Conservation (phyloP, 2,329 filamentous ascomycete genomes). For the Fusarium camptoceras region DNA sequence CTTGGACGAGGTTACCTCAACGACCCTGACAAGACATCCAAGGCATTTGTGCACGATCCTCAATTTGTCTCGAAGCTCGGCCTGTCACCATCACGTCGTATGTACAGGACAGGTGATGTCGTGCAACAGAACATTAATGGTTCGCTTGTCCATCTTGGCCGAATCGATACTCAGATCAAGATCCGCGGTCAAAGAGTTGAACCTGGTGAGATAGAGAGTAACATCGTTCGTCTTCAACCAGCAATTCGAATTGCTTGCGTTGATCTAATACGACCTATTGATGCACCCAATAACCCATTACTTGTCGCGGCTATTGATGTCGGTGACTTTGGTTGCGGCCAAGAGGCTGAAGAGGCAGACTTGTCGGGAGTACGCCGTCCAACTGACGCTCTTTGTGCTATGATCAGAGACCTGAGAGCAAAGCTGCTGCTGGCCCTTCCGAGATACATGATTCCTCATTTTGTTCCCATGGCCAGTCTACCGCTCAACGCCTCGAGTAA, state of each 20-base stretch:
- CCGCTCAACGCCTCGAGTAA: not conserved
- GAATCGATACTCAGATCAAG: slow-evolving; percentile 1
- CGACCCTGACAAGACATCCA: not conserved
- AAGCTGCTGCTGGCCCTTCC: not conserved
- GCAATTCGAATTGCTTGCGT: not conserved
- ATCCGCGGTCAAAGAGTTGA: slow-evolving; percentile 4
- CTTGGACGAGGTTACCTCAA: not conserved
- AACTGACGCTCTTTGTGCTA: not conserved
- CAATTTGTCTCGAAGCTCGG: not conserved
- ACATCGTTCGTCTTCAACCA: not conserved
- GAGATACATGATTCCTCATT: not conserved
- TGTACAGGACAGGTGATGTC: not conserved
- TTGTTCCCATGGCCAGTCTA: not conserved
- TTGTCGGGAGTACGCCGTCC: not conserved
- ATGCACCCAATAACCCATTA: not conserved
- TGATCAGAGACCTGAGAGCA: not conserved
- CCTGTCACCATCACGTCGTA: not conserved
- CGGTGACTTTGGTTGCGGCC: not conserved
- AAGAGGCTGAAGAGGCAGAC: not conserved
- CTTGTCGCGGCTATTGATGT: not conserved
- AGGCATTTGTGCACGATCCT: not conserved
- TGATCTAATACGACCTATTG: not conserved
- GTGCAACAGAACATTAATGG: not conserved
- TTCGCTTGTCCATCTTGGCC: not conserved
- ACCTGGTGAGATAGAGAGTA: not conserved